phyloP scores from a whole-genome alignment of 805 yeast species.

The Vanderwaltozyma verrucispora region DNA sequence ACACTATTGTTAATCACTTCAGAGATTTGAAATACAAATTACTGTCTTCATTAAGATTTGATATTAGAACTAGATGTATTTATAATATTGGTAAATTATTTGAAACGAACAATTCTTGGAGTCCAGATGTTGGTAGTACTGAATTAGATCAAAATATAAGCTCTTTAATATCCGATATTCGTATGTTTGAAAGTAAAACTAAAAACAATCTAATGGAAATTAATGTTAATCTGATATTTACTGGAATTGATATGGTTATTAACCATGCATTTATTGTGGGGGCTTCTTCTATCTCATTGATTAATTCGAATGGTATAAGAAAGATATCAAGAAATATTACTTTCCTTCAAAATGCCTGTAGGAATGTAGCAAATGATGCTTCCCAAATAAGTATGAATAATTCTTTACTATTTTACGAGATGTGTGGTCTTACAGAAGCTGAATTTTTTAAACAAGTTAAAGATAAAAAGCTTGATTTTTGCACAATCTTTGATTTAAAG shows the following conservation, averaged over 20 bases:
- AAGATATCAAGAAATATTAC: constrained; percentile 24
- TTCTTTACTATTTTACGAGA: constrained; percentile 15
- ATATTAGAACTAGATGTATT: constrained; percentile 22
- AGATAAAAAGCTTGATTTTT: constrained; percentile 10
- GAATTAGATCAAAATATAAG: constrained; percentile 23
- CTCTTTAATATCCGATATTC: constrained; percentile 19
- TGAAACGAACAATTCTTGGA: constrained; percentile 20
- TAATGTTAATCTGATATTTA: constrained; percentile 14
- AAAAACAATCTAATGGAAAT: constrained; percentile 13
- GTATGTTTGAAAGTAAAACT: constrained; percentile 20
- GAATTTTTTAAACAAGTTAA: constrained; percentile 13
- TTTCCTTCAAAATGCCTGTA: constrained; percentile 22
- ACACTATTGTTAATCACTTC: constrained; percentile 12
- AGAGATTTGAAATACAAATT: constrained; percentile 10
- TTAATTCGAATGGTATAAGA: constrained; percentile 25
- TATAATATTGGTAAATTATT: constrained; percentile 21
- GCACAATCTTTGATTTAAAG: constrained; percentile 15
- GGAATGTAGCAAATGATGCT: constrained; percentile 12
- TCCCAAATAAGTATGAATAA: constrained; percentile 15
- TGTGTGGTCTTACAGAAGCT: constrained; percentile 17
- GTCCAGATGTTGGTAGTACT: constrained; percentile 22
- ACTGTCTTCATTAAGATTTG: constrained; percentile 21
- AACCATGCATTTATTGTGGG: constrained; percentile 19
- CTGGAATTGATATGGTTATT: constrained; percentile 18
- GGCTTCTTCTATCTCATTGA: constrained; percentile 15